Conservation (phyloP, 2,329 filamentous ascomycete genomes). For the Phoma sp. region DNA sequence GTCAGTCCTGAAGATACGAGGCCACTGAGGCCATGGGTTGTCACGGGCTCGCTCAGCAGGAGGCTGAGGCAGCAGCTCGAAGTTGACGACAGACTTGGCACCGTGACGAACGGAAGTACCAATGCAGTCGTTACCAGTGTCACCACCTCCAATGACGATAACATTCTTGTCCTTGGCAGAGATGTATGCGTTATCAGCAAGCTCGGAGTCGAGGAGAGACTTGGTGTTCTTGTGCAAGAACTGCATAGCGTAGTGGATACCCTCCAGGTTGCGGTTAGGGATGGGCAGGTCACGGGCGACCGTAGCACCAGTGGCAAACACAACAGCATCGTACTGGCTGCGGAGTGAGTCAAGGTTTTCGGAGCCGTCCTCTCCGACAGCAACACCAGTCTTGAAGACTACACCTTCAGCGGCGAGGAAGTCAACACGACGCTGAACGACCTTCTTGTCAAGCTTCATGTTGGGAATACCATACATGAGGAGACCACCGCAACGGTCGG, state of each 20-base stretch:
- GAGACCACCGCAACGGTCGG: constrained; percentile 87
- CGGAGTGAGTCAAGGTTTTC: constrained; percentile 75
- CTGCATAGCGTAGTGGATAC: constrained; percentile 96
- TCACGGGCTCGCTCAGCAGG: constrained; percentile 88
- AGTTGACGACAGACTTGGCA: constrained; percentile 95
- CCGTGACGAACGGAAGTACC: constrained; percentile 95
- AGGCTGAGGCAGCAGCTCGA: constrained; percentile 92
- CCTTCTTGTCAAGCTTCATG: constrained; percentile 99
- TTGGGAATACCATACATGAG: constrained; percentile 99
- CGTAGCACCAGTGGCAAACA: constrained; percentile 91
- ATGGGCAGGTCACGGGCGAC: constrained; percentile 93
- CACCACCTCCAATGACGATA: constrained; percentile 95
- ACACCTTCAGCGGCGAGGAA: constrained; percentile 93
- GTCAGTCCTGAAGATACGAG: constrained; percentile 96
- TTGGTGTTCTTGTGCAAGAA: constrained; percentile 98
- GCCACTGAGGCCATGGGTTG: constrained; percentile 99
- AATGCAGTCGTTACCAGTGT: constrained; percentile 98
- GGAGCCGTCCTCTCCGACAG: constrained; percentile 79
- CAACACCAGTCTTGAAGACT: constrained; percentile 78
- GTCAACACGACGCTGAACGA: constrained; percentile 93
- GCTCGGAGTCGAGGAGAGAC: constrained; percentile 89
- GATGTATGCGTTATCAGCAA: constrained; percentile 85
- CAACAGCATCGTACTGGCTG: constrained; percentile 78
- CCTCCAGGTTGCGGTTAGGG: constrained; percentile 84
- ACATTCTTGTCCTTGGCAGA: constrained; percentile 96